phyloP scores from a whole-genome alignment of 192 early-diverging fungal genomes.

The Coemansia biformis region DNA sequence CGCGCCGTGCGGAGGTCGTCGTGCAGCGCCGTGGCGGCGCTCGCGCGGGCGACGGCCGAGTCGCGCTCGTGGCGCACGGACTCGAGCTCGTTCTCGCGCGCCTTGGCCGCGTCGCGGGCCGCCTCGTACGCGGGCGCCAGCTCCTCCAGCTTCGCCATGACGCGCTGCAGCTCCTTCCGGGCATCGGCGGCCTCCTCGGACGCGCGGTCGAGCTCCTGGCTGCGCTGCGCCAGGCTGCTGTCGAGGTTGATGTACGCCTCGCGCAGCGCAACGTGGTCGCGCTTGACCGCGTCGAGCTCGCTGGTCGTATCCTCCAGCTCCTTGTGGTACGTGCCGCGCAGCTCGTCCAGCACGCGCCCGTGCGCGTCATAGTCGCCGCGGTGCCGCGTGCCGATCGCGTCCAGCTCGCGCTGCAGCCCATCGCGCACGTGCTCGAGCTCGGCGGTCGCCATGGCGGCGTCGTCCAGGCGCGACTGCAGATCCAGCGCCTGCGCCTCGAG shows the following conservation, averaged over 20 bases:
- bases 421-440: slow-evolving; percentile 67
- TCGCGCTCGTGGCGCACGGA: slow-evolving; percentile 60
- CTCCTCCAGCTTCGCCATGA: slow-evolving; percentile 65
- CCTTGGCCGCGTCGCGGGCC: slow-evolving; percentile 55
- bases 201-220: slow-evolving; percentile 67
- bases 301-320: slow-evolving; percentile 73
- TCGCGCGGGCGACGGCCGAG: slow-evolving; percentile 32
- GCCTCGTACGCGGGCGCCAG: slow-evolving; percentile 48
- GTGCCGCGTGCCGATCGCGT: slow-evolving; percentile 62
- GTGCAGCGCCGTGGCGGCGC: slow-evolving; percentile 63
- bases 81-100: slow-evolving; percentile 55
- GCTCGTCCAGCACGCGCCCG: slow-evolving; percentile 63
- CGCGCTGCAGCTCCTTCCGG: slow-evolving; percentile 67
- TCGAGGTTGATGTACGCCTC: slow-evolving; percentile 68
- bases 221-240: slow-evolving; percentile 57
- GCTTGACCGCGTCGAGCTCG: slow-evolving; percentile 75
- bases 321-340: slow-evolving; percentile 77
- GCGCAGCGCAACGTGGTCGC: slow-evolving; percentile 58
- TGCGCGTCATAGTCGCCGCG: slow-evolving; percentile 72
- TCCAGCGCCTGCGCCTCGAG: slow-evolving; percentile 70
- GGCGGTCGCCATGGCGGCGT: slow-evolving; percentile 61
- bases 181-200: slow-evolving; percentile 70
- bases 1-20: slow-evolving; percentile 64
- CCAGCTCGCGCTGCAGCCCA: slow-evolving; percentile 73
- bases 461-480: slow-evolving; percentile 71